Evolutionary conservation across 148 eudicot genomes (phyloP).

Genomic region (Cornus kousa): DNA sequence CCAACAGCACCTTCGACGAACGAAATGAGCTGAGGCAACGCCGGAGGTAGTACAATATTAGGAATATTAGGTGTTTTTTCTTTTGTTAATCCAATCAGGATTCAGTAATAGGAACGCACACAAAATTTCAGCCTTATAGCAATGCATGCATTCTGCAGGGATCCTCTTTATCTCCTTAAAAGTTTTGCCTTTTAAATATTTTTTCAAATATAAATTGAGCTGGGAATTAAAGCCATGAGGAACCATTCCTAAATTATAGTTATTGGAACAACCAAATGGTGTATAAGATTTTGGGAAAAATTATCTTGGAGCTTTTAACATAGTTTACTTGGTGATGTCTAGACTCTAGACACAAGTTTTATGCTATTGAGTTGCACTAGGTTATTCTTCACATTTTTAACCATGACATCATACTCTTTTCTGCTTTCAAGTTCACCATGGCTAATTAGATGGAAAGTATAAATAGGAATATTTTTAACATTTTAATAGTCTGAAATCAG

Average conservation of each 20-base stretch:
- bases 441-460: too few species aligned
- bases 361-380: too few species aligned
- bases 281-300: not conserved
- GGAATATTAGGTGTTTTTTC: not conserved
- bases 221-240: not conserved
- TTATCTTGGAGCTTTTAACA: not conserved
- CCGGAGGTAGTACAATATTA: slow-evolving; percentile 44
- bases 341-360: too few species aligned
- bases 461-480: too few species aligned
- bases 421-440: too few species aligned
- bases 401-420: too few species aligned
- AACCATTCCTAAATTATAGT: not conserved
- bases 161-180: too few species aligned
- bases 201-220: not conserved
- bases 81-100: not conserved
- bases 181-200: not conserved
- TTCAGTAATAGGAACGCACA: not conserved
- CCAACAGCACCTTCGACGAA: slow-evolving; percentile 78
- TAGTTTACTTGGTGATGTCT: too few species aligned
- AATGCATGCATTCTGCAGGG: not conserved
- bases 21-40: slow-evolving; percentile 67
- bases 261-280: not conserved
- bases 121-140: not conserved
- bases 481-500: too few species aligned
- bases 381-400: too few species aligned